A percentile compares a stretch with the other conserved stretches of the same genome.
Evolutionary conservation across 352 stramenopile species (phyloP).

Genomic region (Elongisporangium anandrum): DNA sequence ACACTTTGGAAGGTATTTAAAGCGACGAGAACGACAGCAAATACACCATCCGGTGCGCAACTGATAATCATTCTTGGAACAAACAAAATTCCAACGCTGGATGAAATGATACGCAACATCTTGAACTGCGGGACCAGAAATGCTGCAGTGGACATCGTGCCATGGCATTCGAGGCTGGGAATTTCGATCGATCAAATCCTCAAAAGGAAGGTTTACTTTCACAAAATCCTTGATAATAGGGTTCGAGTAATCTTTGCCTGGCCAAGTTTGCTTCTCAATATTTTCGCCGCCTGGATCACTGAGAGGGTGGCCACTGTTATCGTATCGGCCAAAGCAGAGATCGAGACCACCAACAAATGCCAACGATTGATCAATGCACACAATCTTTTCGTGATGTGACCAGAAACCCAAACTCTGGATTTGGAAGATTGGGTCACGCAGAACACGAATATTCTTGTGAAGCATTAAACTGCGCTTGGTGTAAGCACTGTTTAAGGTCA

Average conservation of each 20-base stretch:
- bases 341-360: constrained; percentile 85
- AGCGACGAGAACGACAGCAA: constrained; percentile 74
- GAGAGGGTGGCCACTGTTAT: constrained; percentile 71
- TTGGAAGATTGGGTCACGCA: constrained; percentile 89
- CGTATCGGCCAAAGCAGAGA: constrained; percentile 87
- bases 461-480: constrained; percentile 77
- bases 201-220: constrained; percentile 76
- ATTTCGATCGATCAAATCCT: constrained; percentile 78
- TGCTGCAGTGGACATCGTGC: constrained; percentile 86
- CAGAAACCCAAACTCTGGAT: constrained; percentile 89
- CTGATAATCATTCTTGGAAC: constrained; percentile 86
- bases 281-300: constrained; percentile 58
- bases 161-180: constrained; percentile 85
- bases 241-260: constrained; percentile 87
- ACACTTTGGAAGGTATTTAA: constrained; percentile 83
- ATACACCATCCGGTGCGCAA: constrained; percentile 85
- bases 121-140: constrained; percentile 73
- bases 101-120: constrained; percentile 90
- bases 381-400: constrained; percentile 93
- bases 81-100: constrained; percentile 90
- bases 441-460: constrained; percentile 85
- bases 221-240: constrained; percentile 90
- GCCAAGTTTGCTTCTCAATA: constrained; percentile 55
- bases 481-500: constrained; percentile 86
- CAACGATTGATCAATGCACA: constrained; percentile 85